phyloP scores from a whole-genome alignment of 345 rosid genomes.

The Eucalyptus victrix region DNA sequence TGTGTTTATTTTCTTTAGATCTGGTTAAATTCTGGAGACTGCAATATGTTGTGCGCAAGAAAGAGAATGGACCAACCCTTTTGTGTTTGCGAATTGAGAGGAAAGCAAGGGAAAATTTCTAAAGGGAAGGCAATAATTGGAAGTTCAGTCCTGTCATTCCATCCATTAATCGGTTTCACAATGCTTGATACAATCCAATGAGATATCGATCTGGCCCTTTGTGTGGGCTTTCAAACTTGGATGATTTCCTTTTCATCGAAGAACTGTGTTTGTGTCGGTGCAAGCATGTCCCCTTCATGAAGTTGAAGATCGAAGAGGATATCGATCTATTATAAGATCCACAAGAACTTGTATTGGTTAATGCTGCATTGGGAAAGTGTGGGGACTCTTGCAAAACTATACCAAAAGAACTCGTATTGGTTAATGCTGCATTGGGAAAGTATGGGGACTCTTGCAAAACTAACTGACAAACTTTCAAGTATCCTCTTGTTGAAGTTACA shows the following conservation, averaged over 20 bases:
- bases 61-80: not conserved
- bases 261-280: not conserved
- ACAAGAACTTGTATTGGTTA: not conserved
- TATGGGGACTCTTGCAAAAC: not conserved
- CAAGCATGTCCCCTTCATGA: not conserved
- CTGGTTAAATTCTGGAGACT: not conserved
- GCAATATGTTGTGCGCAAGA: rapidly evolving
- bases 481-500: not conserved
- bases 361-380: not conserved
- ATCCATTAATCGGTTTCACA: not conserved
- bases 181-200: rapidly evolving
- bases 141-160: rapidly evolving
- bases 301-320: not conserved
- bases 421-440: not conserved
- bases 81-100: rapidly evolving
- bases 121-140: not conserved
- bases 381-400: not conserved
- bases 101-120: not conserved
- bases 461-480: rapidly evolving
- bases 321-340: not conserved
- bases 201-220: not conserved
- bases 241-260: not conserved
- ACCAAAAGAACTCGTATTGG: not conserved
- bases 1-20: not conserved
- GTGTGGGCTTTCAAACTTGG: not conserved